Evolutionary conservation across 2,329 filamentous ascomycete species (phyloP), one percentile per base, ranked within the genome.

Genomic region (Trichoderma arundinaceum): DNA sequence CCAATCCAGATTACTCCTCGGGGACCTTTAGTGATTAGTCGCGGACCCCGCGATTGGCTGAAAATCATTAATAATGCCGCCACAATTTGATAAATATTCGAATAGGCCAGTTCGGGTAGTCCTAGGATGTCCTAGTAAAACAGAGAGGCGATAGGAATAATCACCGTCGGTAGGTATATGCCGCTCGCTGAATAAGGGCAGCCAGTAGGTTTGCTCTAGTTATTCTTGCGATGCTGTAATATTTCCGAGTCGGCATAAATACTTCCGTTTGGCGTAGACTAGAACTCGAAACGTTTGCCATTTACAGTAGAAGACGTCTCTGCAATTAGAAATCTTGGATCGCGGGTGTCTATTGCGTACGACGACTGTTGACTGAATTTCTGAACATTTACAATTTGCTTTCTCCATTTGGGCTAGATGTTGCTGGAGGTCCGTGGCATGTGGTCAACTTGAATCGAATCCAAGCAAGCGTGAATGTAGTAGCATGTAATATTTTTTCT

Each of bases 1-100:
- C n/a, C 17, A 4, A 22, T 48, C 15, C 52, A 38, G 56, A 59
- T 59, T 59, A 59, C 4, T 59, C 38, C 48, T n/a, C 9, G 7
- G n/a, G 9, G 17, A 5, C n/a, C 33, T 44, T 32, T 38, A 15
- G 7, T 59, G 41, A 59, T 59, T 59, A 59, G 43, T 58, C 6
- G n/a, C 1, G 4, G 7, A 8, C 4, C 9, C 5, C 7, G 3
- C 35, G n/a, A 35, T 58, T 58, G 41, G 41, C n/a, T 17, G 7
- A 19, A 0, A 5, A 1, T 44, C 38, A 43, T 57, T 57, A 57
- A 32, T 33, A 33, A 44, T 57, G 38, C 7, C 46, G 5, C 46
- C 22, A 49, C 15, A 13, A 49, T 12, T 15, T 7, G 7, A 49
- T 19, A 32, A 9, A 10, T 19, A 22, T 46, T 46, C 10, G 46